Evolutionary conservation across 345 rosid species (phyloP).

Genomic region (Eucalyptus sp.): DNA sequence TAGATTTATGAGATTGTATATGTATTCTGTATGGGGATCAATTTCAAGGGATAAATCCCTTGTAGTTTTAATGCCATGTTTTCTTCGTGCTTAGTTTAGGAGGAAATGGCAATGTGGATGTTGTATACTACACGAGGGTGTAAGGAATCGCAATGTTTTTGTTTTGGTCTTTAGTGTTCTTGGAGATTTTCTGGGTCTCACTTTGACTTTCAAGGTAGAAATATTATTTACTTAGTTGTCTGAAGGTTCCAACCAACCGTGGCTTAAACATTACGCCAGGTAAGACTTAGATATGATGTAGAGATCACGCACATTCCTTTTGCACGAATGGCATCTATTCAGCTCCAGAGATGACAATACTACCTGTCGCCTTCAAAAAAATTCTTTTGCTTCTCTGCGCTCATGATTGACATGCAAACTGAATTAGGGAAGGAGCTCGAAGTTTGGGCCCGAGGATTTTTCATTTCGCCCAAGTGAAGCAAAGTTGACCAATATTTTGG

Average conservation of each 20-base stretch:
- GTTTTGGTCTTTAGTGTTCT: neutral
- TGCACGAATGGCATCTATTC: too few relatives aligned
- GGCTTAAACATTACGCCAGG: too few relatives aligned
- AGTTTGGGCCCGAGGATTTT: neutral
- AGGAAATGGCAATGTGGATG: neutral
- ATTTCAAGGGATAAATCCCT: neutral
- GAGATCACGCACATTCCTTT: too few relatives aligned
- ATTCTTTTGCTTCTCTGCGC: neutral
- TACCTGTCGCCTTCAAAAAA: too few relatives aligned
- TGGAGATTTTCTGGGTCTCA: neutral
- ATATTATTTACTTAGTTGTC: neutral
- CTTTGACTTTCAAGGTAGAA: neutral
- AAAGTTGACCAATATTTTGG: neutral
- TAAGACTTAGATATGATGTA: too few relatives aligned
- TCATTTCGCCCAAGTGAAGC: neutral
- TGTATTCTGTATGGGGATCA: neutral
- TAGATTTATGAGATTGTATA: neutral
- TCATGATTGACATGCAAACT: neutral
- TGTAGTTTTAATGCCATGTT: neutral
- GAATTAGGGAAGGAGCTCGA: neutral
- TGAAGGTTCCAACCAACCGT: neutral
- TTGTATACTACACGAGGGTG: neutral
- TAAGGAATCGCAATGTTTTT: neutral
- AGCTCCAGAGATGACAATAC: too few relatives aligned
- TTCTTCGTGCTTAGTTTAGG: neutral